Base-by-base conservation (phyloP, 1,139 yeast genomes). In the Maudiozyma humilis region DNA sequence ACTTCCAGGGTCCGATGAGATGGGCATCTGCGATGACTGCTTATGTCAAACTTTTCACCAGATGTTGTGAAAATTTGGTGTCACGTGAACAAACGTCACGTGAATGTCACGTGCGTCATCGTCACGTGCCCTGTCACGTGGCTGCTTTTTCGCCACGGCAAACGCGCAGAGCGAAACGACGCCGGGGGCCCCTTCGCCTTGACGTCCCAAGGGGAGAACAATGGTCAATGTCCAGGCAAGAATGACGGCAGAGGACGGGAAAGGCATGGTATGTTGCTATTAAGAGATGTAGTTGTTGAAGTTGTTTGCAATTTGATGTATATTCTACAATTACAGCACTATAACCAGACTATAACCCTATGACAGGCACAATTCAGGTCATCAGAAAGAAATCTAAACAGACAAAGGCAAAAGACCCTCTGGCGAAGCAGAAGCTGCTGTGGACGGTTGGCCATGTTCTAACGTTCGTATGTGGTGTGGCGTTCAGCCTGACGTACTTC, bases 361-460 rank as follows among this genome's bases (percentile, higher is more conserved):
- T 54, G 56, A 42, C 49, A 6, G 41, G 38, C 2, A 56, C 52
- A 13, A 57, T 57, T 18, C 52, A 58, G 44, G 47, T 59, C 5
- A 50, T 61, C 17, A 51, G 56, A 33, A 59, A 56, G 41, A 60
- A 52, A 44, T 23, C 46, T 10, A 38, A 42, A 23, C 48, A 50
- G 44, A 49, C 51, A 14, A 47, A 44, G 31, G 42, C 27, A 15
- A 15, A n/a, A 10, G 59, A 57, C 40, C 56, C 60, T 4, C 37
- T 57, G 20, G 54, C 49, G n/a, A 49, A 46, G 32, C 60, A 76
- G 55, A 72, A 73, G 55, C 59, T 69, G 44, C 49, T 71, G 12
- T 83, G 93, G 93, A 53, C 78, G 2, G 71, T 65, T 0, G 91
- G 91, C 7, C 91, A 83, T 62, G 48, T 50, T 0, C 32, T 67